Evolutionary conservation across 2,329 filamentous ascomycete genomes (phyloP), one percentile per base, ranked within the genome.

Genomic region (Colletotrichum viniferum): DNA sequence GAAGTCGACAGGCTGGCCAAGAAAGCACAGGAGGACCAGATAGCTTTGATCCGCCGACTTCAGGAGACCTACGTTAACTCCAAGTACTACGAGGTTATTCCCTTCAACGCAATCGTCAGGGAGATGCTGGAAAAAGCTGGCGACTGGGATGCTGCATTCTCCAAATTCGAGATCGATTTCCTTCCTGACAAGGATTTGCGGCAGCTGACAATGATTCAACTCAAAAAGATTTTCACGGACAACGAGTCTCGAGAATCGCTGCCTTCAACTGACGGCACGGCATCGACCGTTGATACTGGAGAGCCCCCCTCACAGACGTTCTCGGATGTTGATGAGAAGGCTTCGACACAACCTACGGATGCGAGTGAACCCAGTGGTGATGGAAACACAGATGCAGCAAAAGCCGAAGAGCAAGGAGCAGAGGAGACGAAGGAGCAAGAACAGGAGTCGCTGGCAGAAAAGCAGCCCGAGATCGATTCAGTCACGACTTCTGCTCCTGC

Each of bases 151-250:
- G 92, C 94, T 28, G 92, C 92, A 0, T 99, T 99, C 85, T 90
- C 92, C 71, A 94, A 97, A 70, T 98, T 99, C 75, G 97, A 99
- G 82, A 92, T 93, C 58, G 94, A 98, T 79, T 99, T 96, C 85
- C 94, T 99, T 80, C 96, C 96, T 0, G 97, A 99, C 83, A 98
- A 98, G 81, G 97, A 99, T 85, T 98, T 99, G 81, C 92, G 96
- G 77, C 93, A 97, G 80, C 87, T 99, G 76, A 98, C 97, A 14
- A 95, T 96, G 74, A 90, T 98, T 77, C 97, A 99, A 82, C 88
- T 99, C 73, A 96, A 95, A 82, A 98, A 97, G 83, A 95, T 99
- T 83, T 99, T 99, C 81, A 92, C 96, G 9, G 96, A 98, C 82
- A 94, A 96, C 79, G 95, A 96, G 77, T 96, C 95, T 4, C 93